Percentiles rank a stretch among this genome's conserved stretches.
phyloP scores from a whole-genome alignment of 148 eudicot genomes.

The Persicaria tinctoria region DNA sequence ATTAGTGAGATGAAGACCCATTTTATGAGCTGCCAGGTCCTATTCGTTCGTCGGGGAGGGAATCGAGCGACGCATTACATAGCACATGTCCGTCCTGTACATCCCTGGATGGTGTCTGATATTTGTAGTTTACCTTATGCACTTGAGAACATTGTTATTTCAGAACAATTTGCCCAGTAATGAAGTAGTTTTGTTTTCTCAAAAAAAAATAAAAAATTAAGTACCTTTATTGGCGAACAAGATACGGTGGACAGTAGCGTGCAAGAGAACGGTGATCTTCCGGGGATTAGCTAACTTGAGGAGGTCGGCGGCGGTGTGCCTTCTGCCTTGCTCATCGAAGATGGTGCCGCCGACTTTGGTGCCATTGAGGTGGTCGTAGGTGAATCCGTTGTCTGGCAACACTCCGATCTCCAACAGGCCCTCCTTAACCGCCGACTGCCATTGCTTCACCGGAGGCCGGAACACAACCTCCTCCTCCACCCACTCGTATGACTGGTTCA shows the following conservation, averaged over 20 bases:
- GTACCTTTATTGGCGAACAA: conserved; percentile 37
- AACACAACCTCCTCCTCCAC: conserved; percentile 64
- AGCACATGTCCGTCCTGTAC: no score
- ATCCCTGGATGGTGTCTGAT: no score
- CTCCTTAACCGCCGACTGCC: conserved; percentile 63
- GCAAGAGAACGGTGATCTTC: conserved; percentile 41
- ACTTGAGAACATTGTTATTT: no score
- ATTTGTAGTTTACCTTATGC: no score
- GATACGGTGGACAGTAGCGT: conserved; percentile 56
- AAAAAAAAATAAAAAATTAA: no score
- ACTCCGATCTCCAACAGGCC: conserved; percentile 68
- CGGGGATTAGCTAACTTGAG: conserved; percentile 62
- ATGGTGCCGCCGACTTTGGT: conserved; percentile 80
- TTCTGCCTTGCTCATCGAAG: conserved; percentile 56
- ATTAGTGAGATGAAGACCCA: no score
- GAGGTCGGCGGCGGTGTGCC: conserved; percentile 88
- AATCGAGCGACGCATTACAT: no score
- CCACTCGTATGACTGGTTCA: conserved; percentile 69
- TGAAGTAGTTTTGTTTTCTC: no score
- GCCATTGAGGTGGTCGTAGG: conserved; percentile 63
- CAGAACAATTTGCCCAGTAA: no score
- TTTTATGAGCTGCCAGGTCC: no score
- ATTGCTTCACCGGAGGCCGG: conserved; percentile 43
- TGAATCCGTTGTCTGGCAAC: conserved; percentile 58
- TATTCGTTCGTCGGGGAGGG: no score